Base-by-base conservation (phyloP, 768 basidiomycete genomes). In the Arthromyces matolae region DNA sequence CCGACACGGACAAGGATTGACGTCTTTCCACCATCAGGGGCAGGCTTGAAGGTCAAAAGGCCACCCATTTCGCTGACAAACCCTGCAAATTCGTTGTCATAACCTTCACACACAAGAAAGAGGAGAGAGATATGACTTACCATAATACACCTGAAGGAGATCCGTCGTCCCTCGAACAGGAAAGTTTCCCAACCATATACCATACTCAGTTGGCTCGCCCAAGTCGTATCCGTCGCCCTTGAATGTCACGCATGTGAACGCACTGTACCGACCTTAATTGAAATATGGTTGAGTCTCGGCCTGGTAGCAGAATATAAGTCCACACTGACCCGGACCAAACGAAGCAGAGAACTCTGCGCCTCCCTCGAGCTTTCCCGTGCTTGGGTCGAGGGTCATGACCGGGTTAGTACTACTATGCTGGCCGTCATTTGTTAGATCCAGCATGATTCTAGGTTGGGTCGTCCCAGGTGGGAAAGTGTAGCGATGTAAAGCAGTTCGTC, bases 381-480 rank as follows among this genome's bases (percentile, higher is more conserved):
- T 59, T 0, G 75, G 71, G 50, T 82, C 72, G 16, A 83, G 61
- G 0, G 65, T 64, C 64, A 81, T 71, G 2, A 64, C 64, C 0
- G 80, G 79, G 22, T 72, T 59, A 4, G 72, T 76, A 46, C 71
- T 73, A 52, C 78, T 80, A 31, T 64, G 64, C 52, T 78, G 74
- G 1, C 80, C 81, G 54, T 84, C 83, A 51, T 83, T 80, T 2
- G 81, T 80, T 41, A 84, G 69, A 48, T 85, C 83, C 10, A 84
- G 69, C 16, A 77, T 63, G 20, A 85, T 73, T 3, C 80, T 73
- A 1, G 82, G 82, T 20, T 66, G 54, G 2, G 60, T 60, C 4
- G 77, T 76, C 24, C 66, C 71, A 3, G 73, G 54, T 1, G 78
- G 77, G 57, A 80, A 80, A 1, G 77, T 79, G 47, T 78, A 80